Percentiles rank a stretch among this genome's conserved stretches.
These are phyloP conservation scores for Cyberlindnera xishuangbannaensis DNA, from an alignment of 805 yeast species.

Conservation along the genomic window DNA sequence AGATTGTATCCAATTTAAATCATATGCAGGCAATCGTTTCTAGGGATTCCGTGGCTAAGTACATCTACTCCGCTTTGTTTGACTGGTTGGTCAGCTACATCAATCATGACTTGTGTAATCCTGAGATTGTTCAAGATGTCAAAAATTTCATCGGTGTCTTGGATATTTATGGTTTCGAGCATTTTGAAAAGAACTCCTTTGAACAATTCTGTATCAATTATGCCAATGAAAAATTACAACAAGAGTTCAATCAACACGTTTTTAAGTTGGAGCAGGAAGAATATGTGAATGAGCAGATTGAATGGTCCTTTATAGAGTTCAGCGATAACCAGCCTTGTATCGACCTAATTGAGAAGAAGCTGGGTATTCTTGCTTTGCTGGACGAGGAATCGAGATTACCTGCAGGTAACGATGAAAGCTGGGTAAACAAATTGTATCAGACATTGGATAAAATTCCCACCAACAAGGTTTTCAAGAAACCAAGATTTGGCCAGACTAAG, in stretches of 20 bases:
- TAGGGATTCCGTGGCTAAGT: constrained; percentile 95
- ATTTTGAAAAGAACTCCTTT: constrained; percentile 87
- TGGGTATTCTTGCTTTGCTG: constrained; percentile 81
- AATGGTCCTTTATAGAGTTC: constrained; percentile 95
- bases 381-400: constrained; percentile 97
- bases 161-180: constrained; percentile 97
- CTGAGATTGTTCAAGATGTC: constrained; percentile 53
- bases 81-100: constrained; percentile 92
- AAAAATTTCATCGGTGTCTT: constrained; percentile 87
- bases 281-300: constrained; percentile 84
- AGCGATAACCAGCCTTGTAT: constrained; percentile 97
- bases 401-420: constrained; percentile 85
- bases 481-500: constrained; percentile 88
- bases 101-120: constrained; percentile 76
- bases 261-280: constrained; percentile 97
- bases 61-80: constrained; percentile 83
- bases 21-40: constrained; percentile 85
- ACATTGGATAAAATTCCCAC: constrained; percentile 76
- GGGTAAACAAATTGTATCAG: constrained; percentile 87
- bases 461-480: constrained; percentile 76
- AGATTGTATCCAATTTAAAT: constrained; percentile 76
- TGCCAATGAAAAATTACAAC: constrained; percentile 95
- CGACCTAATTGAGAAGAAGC: constrained; percentile 78
- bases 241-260: constrained; percentile 95
- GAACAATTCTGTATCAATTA: constrained; percentile 97